Evolutionary conservation across 129 eudicot species (phyloP).

Genomic region (Escallonia herrerae): DNA sequence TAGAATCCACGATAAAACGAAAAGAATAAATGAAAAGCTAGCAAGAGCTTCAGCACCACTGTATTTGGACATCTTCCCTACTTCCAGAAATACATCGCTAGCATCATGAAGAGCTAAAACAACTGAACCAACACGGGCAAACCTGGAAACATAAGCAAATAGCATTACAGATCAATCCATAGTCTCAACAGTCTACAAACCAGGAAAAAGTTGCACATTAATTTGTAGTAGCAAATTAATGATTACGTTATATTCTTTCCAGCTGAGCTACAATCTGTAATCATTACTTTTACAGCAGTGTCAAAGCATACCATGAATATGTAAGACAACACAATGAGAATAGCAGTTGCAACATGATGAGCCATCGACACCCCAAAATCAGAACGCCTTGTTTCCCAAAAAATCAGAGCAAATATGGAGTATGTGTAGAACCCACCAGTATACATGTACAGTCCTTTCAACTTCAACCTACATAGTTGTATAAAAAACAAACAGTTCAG

Average conservation of each 20-base stretch:
- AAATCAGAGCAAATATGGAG: slow-evolving; percentile 78
- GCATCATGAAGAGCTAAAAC: slow-evolving; percentile 91
- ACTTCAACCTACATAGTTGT: slow-evolving; percentile 45
- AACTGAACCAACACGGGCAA: slow-evolving; percentile 79
- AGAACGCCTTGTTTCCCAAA: slow-evolving; percentile 93
- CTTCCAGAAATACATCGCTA: slow-evolving; percentile 79
- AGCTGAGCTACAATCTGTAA: slow-evolving; percentile 1
- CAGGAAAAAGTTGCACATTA: not conserved
- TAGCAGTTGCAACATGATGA: slow-evolving; percentile 64
- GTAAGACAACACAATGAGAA: slow-evolving; percentile 68
- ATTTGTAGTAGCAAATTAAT: not conserved
- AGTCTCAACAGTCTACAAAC: not conserved
- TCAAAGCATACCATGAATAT: slow-evolving; percentile 44
- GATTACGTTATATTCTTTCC: not conserved
- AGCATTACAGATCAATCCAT: not conserved
- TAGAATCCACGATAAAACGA: slow-evolving; percentile 70
- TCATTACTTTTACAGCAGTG: not conserved
- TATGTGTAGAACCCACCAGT: slow-evolving; percentile 74
- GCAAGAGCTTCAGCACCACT: slow-evolving; percentile 68
- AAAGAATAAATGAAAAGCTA: slow-evolving; percentile 64
- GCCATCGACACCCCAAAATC: slow-evolving; percentile 95
- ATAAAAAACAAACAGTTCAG: slow-evolving; percentile 1
- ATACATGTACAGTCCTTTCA: slow-evolving; percentile 77
- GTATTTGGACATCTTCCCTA: slow-evolving; percentile 95
- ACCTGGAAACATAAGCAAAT: slow-evolving; percentile 33